Conservation (phyloP, 1,284 basidiomycete genomes). For the Cryptococcus deneoformans region DNA sequence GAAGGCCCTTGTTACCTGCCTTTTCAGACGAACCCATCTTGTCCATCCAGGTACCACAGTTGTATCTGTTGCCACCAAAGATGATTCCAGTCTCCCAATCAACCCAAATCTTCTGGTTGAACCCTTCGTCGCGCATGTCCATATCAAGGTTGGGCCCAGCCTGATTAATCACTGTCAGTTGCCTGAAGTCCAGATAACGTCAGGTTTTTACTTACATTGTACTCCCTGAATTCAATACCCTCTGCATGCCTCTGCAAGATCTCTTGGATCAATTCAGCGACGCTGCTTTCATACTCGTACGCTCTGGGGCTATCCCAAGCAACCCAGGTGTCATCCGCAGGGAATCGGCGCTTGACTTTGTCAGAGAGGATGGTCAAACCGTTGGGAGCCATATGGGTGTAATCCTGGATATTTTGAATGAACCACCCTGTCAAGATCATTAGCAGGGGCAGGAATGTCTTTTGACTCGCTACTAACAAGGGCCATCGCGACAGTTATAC, state of each 20-base stretch:
- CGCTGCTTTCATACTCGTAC: slow-evolving; percentile 71
- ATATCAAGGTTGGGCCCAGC: slow-evolving; percentile 92
- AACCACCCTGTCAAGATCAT: slow-evolving; percentile 76
- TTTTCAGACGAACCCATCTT: slow-evolving; percentile 91
- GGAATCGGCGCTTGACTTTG: slow-evolving; percentile 84
- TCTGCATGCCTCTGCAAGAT: slow-evolving; percentile 89
- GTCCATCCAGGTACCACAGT: slow-evolving; percentile 86
- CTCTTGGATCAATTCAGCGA: slow-evolving; percentile 95
- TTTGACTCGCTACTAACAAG: slow-evolving; percentile 7
- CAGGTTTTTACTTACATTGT: slow-evolving; percentile 57
- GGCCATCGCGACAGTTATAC: slow-evolving; percentile 53
- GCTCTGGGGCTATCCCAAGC: slow-evolving; percentile 83
- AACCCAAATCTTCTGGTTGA: slow-evolving; percentile 88
- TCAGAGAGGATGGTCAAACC: slow-evolving; percentile 79
- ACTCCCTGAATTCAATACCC: slow-evolving; percentile 91
- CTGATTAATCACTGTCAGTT: slow-evolving; percentile 7
- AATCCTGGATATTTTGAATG: slow-evolving; percentile 97
- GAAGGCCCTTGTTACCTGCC: slow-evolving; percentile 90
- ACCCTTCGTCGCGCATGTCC: slow-evolving; percentile 89
- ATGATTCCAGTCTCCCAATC: slow-evolving; percentile 94
- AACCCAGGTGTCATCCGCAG: slow-evolving; percentile 89
- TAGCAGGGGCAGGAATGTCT: slow-evolving; percentile 47
- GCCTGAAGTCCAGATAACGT: too few relatives aligned
- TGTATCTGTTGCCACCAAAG: slow-evolving; percentile 75
- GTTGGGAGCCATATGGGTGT: slow-evolving; percentile 76